Percentiles rank a stretch among this genome's conserved stretches.
These are phyloP conservation scores for Escovopsis sp. DNA, from an alignment of 2,329 filamentous ascomycete genomes.

Conservation along the genomic window DNA sequence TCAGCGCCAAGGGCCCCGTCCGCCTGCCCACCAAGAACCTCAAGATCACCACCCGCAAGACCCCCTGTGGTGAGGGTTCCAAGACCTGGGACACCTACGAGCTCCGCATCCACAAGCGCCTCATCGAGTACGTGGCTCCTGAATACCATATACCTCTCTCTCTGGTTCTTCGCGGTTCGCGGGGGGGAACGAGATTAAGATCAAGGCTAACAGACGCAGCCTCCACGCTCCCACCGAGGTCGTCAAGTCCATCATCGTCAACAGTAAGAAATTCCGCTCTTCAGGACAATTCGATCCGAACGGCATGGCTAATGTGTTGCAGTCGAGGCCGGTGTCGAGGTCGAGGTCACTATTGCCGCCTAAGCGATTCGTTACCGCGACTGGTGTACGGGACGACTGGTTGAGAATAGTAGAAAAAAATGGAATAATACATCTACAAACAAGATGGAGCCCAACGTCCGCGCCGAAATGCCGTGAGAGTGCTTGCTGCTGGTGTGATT, in stretches of 20 bases:
- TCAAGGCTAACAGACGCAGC: conserved; percentile 25
- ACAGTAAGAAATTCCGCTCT: conserved; percentile 30
- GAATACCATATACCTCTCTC: too few relatives aligned
- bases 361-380: conserved; percentile 27
- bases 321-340: conserved; percentile 78
- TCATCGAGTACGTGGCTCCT: conserved; percentile 63
- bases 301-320: neutral
- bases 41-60: conserved; percentile 97
- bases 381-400: neutral
- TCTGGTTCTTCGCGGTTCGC: too few relatives aligned
- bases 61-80: conserved; percentile 97
- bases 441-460: neutral
- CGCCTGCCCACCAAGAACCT: conserved; percentile 95
- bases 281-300: neutral
- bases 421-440: neutral
- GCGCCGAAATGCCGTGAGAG: neutral
- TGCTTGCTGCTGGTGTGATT: neutral
- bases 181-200: neutral
- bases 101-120: conserved; percentile 98
- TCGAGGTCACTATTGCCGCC: conserved; percentile 84
- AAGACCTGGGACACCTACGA: conserved; percentile 99
- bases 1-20: conserved; percentile 96
- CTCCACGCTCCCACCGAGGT: conserved; percentile 95
- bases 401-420: neutral
- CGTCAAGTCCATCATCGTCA: conserved; percentile 93